phyloP scores from a whole-genome alignment of 2,329 filamentous ascomycete genomes.

The Diaporthe citrichinensis region DNA sequence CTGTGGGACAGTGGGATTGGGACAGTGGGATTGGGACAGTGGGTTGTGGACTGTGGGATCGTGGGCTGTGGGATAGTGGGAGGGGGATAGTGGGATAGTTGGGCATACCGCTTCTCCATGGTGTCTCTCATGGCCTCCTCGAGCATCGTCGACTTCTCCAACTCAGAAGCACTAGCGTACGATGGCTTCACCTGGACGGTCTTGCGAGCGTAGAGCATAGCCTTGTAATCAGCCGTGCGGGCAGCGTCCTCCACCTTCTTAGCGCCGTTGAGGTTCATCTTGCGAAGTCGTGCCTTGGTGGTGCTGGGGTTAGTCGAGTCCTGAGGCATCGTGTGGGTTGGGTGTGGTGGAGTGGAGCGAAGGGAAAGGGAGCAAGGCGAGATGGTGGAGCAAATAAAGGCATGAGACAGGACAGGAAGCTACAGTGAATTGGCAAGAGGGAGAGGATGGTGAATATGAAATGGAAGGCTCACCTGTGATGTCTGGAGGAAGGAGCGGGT shows the following conservation, averaged over 20 bases:
- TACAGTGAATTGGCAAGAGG: no score
- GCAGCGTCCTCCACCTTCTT: slow-evolving; percentile 33
- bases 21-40: background rate
- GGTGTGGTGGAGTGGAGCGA: background rate
- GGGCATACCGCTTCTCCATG: slow-evolving; percentile 37
- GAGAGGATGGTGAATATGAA: background rate
- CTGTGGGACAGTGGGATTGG: background rate
- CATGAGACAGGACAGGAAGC: background rate
- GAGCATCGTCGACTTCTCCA: slow-evolving; percentile 33
- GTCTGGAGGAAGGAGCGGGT: background rate
- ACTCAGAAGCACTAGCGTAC: slow-evolving; percentile 30
- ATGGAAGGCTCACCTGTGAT: background rate
- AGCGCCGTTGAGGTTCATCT: slow-evolving; percentile 7
- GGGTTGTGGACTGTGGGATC: no score
- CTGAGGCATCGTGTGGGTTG: background rate
- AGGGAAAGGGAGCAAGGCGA: background rate
- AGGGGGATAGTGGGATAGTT: background rate
- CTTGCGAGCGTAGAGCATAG: slow-evolving; percentile 38
- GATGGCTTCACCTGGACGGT: slow-evolving; percentile 28
- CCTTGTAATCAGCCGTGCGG: slow-evolving; percentile 42
- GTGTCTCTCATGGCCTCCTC: slow-evolving; percentile 36
- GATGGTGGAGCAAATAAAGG: background rate
- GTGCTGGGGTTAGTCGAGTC: slow-evolving; percentile 49
- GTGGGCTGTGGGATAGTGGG: background rate
- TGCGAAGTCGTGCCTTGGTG: slow-evolving; percentile 45